Evolutionary conservation across 2,329 filamentous ascomycete genomes (phyloP).

Genomic region (Pestalotiopsis sp.): DNA sequence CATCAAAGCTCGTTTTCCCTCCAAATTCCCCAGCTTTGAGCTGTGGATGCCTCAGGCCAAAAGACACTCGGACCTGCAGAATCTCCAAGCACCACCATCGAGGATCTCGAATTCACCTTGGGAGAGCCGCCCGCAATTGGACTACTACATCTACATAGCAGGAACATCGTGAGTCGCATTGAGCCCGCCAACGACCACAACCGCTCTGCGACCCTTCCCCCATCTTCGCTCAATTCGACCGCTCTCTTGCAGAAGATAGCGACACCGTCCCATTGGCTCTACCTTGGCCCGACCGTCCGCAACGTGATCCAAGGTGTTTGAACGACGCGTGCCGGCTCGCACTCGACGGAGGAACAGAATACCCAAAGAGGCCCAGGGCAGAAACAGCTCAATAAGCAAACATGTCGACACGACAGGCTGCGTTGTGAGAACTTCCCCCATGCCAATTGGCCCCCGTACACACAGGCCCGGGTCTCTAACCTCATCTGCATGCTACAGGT

Average conservation of each 20-base stretch:
- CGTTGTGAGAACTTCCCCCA: constrained; percentile 45
- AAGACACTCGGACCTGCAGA: constrained; percentile 9
- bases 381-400: constrained; percentile 15
- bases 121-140: background rate
- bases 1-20: background rate
- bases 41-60: constrained; percentile 3
- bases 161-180: constrained; percentile 1
- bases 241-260: background rate
- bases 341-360: background rate
- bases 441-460: no score
- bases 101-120: constrained; percentile 1
- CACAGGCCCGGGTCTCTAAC: constrained; percentile 19
- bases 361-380: background rate
- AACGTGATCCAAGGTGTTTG: background rate
- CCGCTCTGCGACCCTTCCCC: background rate
- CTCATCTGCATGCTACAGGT: constrained; percentile 42
- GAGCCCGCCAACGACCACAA: constrained; percentile 3
- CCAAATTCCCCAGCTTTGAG: background rate
- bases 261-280: background rate
- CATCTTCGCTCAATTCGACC: background rate
- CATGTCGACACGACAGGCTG: constrained; percentile 52
- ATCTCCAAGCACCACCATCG: constrained; percentile 1
- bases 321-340: background rate
- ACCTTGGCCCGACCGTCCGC: background rate
- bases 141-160: background rate